A percentile compares a stretch with the other conserved stretches of the same genome.
Evolutionary conservation across 352 stramenopile species (phyloP).

Genomic region (Blastocystis sp.): DNA sequence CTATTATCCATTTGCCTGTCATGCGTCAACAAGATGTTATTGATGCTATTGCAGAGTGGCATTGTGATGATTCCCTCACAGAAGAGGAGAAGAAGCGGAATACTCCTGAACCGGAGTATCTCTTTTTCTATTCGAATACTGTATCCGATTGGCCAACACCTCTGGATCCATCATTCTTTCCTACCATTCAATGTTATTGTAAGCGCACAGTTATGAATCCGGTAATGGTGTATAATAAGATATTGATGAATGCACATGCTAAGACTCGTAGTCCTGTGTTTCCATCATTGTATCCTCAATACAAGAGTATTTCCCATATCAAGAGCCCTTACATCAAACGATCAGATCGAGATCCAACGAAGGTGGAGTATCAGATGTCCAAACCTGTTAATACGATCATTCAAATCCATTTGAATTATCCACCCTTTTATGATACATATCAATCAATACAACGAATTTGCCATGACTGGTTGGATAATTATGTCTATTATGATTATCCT

Average conservation of each 20-base stretch:
- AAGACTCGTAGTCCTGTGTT: neutral
- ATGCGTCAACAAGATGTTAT: constrained; percentile 90
- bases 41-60: constrained; percentile 66
- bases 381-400: neutral
- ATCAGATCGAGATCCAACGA: neutral
- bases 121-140: constrained; percentile 35
- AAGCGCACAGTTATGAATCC: neutral
- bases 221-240: neutral
- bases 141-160: neutral
- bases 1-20: constrained; percentile 95
- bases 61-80: constrained; percentile 62
- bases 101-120: constrained; percentile 24
- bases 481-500: neutral
- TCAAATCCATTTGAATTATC: neutral
- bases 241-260: neutral
- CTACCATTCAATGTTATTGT: neutral
- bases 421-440: neutral
- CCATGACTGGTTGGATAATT: neutral
- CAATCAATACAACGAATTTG: neutral
- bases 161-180: neutral
- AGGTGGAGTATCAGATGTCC: neutral
- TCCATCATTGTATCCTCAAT: neutral
- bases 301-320: neutral
- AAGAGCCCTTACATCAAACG: neutral
- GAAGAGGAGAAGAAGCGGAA: constrained; percentile 64